These are phyloP conservation scores for Musa beccarii DNA, from an alignment of 176 grass and related monocot species.

Conservation along the genomic window DNA sequence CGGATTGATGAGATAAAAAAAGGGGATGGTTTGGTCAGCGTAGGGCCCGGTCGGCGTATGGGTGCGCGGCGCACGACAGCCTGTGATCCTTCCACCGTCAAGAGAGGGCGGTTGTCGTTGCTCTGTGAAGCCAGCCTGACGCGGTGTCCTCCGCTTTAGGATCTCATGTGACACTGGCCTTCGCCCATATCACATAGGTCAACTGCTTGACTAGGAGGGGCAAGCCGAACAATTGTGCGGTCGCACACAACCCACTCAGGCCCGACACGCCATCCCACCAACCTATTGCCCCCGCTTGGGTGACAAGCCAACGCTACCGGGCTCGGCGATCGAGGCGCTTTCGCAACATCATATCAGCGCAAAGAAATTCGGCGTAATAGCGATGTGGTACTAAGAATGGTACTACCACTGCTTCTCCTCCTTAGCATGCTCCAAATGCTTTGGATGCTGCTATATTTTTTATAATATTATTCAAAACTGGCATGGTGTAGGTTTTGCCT, in stretches of 20 bases:
- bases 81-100: slow-evolving; percentile 40
- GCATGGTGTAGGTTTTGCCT: too few relatives aligned
- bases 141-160: slow-evolving; percentile 30
- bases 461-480: too few relatives aligned
- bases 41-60: background rate
- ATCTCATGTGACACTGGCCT: background rate
- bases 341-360: rapidly evolving
- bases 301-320: slow-evolving; percentile 8
- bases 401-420: too few relatives aligned
- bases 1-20: background rate
- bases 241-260: background rate
- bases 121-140: slow-evolving; percentile 24
- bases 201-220: slow-evolving; percentile 8
- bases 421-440: too few relatives aligned
- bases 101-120: slow-evolving; percentile 21
- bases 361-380: too few relatives aligned
- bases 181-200: background rate
- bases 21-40: background rate
- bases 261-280: background rate
- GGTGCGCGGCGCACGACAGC: background rate
- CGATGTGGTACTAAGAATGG: too few relatives aligned
- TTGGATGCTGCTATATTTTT: too few relatives aligned
- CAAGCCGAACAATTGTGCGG: background rate
- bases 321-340: too few relatives aligned
- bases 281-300: slow-evolving; percentile 5